These are phyloP conservation scores for Pharnaceum exiguum DNA, from an alignment of 148 eudicot genomes.

Conservation along the genomic window DNA sequence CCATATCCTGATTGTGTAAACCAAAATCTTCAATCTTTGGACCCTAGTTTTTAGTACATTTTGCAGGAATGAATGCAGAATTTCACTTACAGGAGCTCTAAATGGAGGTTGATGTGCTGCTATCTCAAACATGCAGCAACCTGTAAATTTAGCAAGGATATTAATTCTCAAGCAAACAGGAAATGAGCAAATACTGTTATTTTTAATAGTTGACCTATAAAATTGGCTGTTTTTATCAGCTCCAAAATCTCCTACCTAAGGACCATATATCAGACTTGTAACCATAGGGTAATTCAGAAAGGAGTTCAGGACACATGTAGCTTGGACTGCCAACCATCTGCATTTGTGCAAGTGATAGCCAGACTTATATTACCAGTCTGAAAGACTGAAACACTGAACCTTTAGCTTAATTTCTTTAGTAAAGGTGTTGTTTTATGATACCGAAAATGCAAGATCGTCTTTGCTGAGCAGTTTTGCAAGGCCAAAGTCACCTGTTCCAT, in stretches of 20 bases:
- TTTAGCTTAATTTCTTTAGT: not conserved
- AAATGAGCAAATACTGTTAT: not conserved
- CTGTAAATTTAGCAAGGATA: slow-evolving; percentile 25
- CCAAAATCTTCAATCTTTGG: not conserved
- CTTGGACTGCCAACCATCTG: slow-evolving; percentile 73
- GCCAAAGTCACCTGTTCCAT: slow-evolving; percentile 77
- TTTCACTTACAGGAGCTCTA: slow-evolving; percentile 69
- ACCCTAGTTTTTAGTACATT: not conserved
- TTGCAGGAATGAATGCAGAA: not conserved
- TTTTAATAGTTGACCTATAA: not conserved
- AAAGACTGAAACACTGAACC: not conserved
- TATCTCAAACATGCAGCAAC: slow-evolving; percentile 96
- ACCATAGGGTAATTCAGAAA: slow-evolving; percentile 65
- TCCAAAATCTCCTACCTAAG: slow-evolving; percentile 36
- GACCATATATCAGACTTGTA: slow-evolving; percentile 77
- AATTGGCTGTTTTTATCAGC: not conserved
- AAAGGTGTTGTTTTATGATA: too few species aligned
- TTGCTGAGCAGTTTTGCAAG: slow-evolving; percentile 74
- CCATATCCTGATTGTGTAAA: slow-evolving; percentile 34
- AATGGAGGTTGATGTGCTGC: slow-evolving; percentile 93
- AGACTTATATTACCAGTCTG: not conserved
- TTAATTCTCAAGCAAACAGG: not conserved
- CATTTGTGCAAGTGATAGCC: not conserved
- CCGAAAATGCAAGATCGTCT: slow-evolving; percentile 77
- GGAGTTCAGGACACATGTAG: slow-evolving; percentile 73